These are phyloP conservation scores for Saccharum spontaneum DNA, from an alignment of 176 grass and related monocot genomes.

Conservation along the genomic window DNA sequence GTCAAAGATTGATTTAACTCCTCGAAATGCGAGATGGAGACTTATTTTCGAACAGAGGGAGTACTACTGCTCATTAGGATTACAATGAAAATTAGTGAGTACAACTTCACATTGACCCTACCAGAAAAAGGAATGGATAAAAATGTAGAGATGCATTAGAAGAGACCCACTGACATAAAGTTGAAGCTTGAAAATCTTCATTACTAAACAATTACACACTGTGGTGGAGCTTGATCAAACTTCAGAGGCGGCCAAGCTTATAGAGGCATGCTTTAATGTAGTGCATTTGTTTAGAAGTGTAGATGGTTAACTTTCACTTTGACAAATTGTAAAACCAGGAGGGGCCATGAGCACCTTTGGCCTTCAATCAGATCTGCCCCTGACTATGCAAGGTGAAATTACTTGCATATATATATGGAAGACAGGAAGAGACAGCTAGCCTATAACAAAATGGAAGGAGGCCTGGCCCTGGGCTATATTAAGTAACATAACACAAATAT, in stretches of 20 bases:
- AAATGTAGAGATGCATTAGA: background rate
- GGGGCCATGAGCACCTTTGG: background rate
- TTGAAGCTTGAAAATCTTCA: background rate
- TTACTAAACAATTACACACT: background rate
- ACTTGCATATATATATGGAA: background rate
- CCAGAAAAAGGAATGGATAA: background rate
- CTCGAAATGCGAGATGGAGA: too few species aligned
- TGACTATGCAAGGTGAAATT: background rate
- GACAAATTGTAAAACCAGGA: background rate
- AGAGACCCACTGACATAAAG: background rate
- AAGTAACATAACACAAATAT: background rate
- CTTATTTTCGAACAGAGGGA: too few species aligned
- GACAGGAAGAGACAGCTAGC: background rate
- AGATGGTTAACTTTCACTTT: background rate
- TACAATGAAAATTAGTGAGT: background rate
- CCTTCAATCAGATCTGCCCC: background rate
- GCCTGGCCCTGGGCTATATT: background rate
- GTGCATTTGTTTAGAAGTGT: background rate
- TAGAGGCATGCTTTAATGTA: background rate
- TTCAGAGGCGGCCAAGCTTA: background rate
- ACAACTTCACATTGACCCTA: background rate
- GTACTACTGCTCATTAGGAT: background rate
- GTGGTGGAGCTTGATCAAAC: background rate
- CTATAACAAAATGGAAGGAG: background rate
- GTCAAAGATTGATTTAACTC: too few species aligned